Conservation (phyloP, 306 rosid species). For the Leucaena leucocephala region DNA sequence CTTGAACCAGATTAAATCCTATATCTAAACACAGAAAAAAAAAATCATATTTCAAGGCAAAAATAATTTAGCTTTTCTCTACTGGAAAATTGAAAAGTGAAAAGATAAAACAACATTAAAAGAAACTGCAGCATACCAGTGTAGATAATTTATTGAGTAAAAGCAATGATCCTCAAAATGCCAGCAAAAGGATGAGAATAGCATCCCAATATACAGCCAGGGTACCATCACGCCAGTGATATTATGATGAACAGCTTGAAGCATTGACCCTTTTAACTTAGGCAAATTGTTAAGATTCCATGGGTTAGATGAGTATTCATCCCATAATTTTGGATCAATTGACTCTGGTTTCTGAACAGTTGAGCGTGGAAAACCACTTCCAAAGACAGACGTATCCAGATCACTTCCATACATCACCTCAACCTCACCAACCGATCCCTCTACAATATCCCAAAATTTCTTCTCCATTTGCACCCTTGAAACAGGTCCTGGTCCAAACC, state of each 20-base stretch:
- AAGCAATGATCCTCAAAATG: constrained; percentile 99
- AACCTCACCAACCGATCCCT: constrained; percentile 87
- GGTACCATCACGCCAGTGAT: constrained; percentile 99
- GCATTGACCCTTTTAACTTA: constrained; percentile 89
- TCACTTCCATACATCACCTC: constrained; percentile 98
- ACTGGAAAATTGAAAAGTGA: not conserved
- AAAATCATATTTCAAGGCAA: not conserved
- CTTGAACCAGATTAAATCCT: not conserved
- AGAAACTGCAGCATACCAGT: constrained; percentile 70
- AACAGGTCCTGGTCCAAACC: constrained; percentile 89
- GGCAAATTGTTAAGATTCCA: constrained; percentile 99
- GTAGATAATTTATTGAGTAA: constrained; percentile 94
- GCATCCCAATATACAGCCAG: constrained; percentile 97
- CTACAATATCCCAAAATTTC: constrained; percentile 97
- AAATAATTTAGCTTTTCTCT: constrained; percentile 1
- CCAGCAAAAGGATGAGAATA: constrained; percentile 98
- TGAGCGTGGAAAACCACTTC: constrained; percentile 90
- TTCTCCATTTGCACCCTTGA: constrained; percentile 89
- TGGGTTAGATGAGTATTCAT: constrained; percentile 77
- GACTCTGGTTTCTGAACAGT: constrained; percentile 65
- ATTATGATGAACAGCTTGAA: constrained; percentile 83
- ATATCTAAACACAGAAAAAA: constrained; percentile 28
- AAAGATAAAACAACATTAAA: constrained; percentile 15
- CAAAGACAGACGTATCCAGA: constrained; percentile 84
- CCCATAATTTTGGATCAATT: constrained; percentile 75